These are phyloP conservation scores for Carex parvula DNA, from an alignment of 176 grass and related monocot genomes.

Conservation along the genomic window DNA sequence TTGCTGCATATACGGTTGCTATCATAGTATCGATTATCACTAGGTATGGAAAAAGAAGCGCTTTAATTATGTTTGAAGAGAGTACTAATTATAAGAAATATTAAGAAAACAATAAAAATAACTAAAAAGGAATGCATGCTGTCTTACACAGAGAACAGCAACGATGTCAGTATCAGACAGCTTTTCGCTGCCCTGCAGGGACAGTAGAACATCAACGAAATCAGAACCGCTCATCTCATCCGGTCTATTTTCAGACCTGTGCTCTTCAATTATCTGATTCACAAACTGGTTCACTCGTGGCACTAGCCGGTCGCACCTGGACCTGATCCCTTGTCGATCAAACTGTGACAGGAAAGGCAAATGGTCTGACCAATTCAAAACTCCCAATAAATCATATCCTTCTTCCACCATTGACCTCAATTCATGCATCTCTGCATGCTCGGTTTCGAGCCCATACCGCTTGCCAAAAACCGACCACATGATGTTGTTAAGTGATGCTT, in stretches of 20 bases:
- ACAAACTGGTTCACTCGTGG: constrained; percentile 64
- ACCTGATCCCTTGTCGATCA: no score
- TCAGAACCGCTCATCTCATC: not conserved
- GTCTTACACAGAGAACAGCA: constrained; percentile 77
- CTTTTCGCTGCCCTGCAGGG: constrained; percentile 50
- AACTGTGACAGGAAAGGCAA: no score
- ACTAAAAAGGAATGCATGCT: not conserved
- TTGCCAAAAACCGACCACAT: no score
- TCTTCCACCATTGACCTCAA: no score
- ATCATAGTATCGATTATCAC: not conserved
- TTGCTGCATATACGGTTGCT: not conserved
- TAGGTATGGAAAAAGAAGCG: not conserved
- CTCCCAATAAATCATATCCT: no score
- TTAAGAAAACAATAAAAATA: not conserved
- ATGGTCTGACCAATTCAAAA: no score
- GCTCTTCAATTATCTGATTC: constrained; percentile 56
- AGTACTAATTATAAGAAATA: not conserved
- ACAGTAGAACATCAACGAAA: constrained; percentile 80
- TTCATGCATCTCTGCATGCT: no score
- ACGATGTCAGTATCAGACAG: constrained; percentile 66
- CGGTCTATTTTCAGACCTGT: constrained; percentile 16
- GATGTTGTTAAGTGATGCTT: no score
- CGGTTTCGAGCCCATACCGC: no score
- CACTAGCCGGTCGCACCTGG: no score
- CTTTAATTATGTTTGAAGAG: not conserved